Evolutionary conservation across 352 stramenopile genomes (phyloP).

Genomic region (Phytophthora fragariae): DNA sequence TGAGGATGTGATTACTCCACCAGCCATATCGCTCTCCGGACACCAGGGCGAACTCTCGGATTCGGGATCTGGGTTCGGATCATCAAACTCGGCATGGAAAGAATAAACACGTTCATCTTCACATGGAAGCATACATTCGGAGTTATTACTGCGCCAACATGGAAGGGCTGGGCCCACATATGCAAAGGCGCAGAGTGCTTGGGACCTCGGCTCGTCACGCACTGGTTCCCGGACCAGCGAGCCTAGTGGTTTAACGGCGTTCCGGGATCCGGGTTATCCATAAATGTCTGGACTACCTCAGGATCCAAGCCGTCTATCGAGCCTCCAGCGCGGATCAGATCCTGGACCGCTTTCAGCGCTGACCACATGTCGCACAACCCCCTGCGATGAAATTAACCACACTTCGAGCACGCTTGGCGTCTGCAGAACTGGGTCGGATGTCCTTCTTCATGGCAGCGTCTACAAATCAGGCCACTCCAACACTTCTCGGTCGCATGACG

Average conservation of each 20-base stretch:
- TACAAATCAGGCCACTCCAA: background rate
- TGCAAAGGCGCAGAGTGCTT: slow-evolving; percentile 8
- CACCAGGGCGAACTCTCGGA: slow-evolving; percentile 2
- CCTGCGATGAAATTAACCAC: slow-evolving; percentile 1
- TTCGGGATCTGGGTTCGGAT: background rate
- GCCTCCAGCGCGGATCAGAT: background rate
- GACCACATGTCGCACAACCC: slow-evolving; percentile 12
- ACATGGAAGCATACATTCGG: slow-evolving; percentile 6
- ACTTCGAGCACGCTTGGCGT: slow-evolving; percentile 2
- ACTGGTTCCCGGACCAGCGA: slow-evolving; percentile 14
- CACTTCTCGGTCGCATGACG: background rate
- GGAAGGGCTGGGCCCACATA: slow-evolving; percentile 15
- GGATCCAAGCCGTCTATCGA: background rate
- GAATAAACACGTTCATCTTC: slow-evolving; percentile 1
- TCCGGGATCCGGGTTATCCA: background rate
- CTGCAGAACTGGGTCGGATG: slow-evolving; percentile 9
- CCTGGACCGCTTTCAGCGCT: background rate
- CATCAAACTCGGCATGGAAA: background rate
- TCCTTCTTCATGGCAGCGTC: slow-evolving; percentile 10
- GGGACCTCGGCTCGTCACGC: slow-evolving; percentile 21
- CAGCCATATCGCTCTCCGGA: slow-evolving; percentile 21
- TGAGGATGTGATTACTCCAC: slow-evolving; percentile 13
- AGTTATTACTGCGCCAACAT: background rate
- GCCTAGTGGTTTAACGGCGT: slow-evolving; percentile 25
- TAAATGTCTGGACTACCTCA: background rate